These are phyloP conservation scores for Psidium guajava DNA, from an alignment of 345 rosid genomes.

Conservation along the genomic window DNA sequence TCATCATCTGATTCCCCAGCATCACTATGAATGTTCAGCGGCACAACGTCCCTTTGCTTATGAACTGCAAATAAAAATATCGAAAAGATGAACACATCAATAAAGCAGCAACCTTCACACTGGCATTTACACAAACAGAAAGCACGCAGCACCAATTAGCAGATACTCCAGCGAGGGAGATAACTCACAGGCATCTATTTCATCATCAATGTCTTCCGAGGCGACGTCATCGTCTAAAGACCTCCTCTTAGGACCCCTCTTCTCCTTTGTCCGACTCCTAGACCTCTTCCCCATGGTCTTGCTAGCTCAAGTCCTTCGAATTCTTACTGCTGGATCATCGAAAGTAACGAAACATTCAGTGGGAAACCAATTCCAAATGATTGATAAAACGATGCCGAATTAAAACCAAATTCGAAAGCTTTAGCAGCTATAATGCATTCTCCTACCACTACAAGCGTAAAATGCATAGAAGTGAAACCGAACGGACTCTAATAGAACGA, in stretches of 20 bases:
- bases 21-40: slow-evolving; percentile 48
- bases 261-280: slow-evolving; percentile 26
- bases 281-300: slow-evolving; percentile 47
- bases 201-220: slow-evolving; percentile 47
- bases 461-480: not conserved
- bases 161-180: not conserved
- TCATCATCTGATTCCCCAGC: slow-evolving; percentile 58
- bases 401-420: not conserved
- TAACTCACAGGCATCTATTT: slow-evolving; percentile 56
- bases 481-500: not conserved
- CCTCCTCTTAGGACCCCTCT: slow-evolving; percentile 26
- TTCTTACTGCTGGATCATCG: not conserved
- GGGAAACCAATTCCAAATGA: not conserved
- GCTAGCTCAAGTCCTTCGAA: not conserved
- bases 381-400: not conserved
- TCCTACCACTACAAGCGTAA: not conserved
- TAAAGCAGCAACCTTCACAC: not conserved
- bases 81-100: not conserved
- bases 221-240: slow-evolving; percentile 18
- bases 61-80: slow-evolving; percentile 41
- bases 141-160: not conserved
- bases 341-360: not conserved
- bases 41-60: slow-evolving; percentile 75
- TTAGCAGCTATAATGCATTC: not conserved
- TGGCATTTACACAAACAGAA: not conserved